These are phyloP conservation scores for Pezicula carpinea DNA, from an alignment of 2,329 filamentous ascomycete species.

Conservation along the genomic window DNA sequence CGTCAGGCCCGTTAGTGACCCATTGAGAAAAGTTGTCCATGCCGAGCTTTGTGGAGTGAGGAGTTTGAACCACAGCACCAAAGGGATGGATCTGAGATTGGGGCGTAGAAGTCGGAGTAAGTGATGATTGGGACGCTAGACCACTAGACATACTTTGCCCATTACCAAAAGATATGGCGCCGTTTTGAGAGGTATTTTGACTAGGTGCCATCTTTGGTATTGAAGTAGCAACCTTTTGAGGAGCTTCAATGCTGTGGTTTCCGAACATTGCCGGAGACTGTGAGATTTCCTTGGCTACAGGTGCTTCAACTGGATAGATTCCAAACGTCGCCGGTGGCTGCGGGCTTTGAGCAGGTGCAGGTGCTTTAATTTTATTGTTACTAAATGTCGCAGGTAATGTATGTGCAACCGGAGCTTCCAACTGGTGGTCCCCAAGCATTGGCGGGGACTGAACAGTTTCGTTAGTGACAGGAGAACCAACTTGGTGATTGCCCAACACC, in stretches of 20 bases:
- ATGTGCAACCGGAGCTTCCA: neutral
- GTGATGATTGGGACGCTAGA: neutral
- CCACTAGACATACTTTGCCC: too few species aligned
- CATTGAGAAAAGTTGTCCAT: slow-evolving; percentile 20
- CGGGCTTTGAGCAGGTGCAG: too few species aligned
- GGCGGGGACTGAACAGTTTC: neutral
- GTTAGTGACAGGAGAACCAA: neutral
- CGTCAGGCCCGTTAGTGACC: slow-evolving; percentile 23
- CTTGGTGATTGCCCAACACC: neutral
- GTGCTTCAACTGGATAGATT: neutral
- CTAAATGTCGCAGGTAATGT: too few species aligned
- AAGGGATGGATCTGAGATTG: neutral
- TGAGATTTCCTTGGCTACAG: neutral
- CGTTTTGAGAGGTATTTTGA: neutral
- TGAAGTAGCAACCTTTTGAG: neutral
- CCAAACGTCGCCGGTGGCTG: neutral
- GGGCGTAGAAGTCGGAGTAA: neutral
- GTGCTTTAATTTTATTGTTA: too few species aligned
- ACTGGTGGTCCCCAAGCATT: neutral
- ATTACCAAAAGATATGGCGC: too few species aligned
- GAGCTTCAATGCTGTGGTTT: neutral
- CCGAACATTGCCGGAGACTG: neutral
- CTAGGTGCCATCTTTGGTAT: neutral
- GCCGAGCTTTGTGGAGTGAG: slow-evolving; percentile 2
- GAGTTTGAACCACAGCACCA: neutral